Conservation (phyloP, 2,329 filamentous ascomycete genomes). For the Thermoascus crustaceus region DNA sequence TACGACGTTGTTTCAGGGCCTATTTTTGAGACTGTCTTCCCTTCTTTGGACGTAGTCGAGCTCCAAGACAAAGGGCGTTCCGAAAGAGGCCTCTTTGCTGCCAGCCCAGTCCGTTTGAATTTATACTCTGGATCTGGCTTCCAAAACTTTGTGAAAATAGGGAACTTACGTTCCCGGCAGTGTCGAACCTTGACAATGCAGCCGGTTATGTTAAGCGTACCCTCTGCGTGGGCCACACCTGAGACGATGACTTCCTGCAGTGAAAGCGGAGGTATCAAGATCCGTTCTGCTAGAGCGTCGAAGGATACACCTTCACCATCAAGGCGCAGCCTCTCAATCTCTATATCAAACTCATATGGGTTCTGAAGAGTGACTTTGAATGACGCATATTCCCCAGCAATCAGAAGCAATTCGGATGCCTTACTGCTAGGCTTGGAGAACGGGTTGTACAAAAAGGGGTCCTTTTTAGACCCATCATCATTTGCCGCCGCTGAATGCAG, state of each 20-base stretch:
- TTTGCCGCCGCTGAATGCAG: slow-evolving; percentile 36
- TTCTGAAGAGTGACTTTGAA: slow-evolving; percentile 87
- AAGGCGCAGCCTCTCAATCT: slow-evolving; percentile 72
- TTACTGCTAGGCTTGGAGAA: slow-evolving; percentile 62
- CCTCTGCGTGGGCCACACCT: slow-evolving; percentile 59
- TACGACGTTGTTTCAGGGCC: slow-evolving; percentile 29
- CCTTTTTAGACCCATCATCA: slow-evolving; percentile 40
- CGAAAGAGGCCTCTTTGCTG: slow-evolving; percentile 44
- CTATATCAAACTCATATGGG: slow-evolving; percentile 84
- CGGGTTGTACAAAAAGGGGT: slow-evolving; percentile 93
- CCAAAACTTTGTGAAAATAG: slow-evolving; percentile 74
- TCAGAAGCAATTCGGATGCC: slow-evolving; percentile 58
- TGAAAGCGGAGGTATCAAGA: slow-evolving; percentile 69
- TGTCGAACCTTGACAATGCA: slow-evolving; percentile 72
- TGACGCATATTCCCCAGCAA: slow-evolving; percentile 67
- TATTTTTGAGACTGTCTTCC: slow-evolving; percentile 24
- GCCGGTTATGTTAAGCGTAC: slow-evolving; percentile 65
- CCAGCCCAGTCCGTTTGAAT: slow-evolving; percentile 65
- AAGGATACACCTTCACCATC: slow-evolving; percentile 67
- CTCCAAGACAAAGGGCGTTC: slow-evolving; percentile 40
- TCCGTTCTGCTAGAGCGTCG: slow-evolving; percentile 55
- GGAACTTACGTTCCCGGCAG: slow-evolving; percentile 74
- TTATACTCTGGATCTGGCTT: slow-evolving; percentile 61
- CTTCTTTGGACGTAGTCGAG: slow-evolving; percentile 32
- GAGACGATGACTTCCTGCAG: slow-evolving; percentile 68